These are phyloP conservation scores for Arbutus unedo DNA, from an alignment of 148 eudicot genomes.

Conservation along the genomic window DNA sequence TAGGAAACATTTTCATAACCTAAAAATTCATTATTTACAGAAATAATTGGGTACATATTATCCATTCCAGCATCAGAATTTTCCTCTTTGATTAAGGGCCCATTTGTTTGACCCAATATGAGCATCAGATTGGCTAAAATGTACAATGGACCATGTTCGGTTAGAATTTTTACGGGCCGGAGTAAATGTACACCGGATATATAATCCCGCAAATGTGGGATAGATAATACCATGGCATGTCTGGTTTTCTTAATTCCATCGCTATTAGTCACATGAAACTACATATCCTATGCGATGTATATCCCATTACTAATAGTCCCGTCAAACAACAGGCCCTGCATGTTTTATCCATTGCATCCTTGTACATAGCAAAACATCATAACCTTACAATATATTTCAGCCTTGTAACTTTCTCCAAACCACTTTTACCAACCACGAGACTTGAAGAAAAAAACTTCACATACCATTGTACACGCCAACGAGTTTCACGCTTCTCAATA, in stretches of 20 bases:
- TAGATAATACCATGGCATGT: no score
- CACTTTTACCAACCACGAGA: not conserved
- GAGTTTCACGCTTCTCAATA: constrained; percentile 95
- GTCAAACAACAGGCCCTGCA: no score
- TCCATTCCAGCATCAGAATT: not conserved
- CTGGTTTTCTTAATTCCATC: no score
- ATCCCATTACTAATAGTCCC: no score
- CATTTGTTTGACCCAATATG: no score
- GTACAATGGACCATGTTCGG: no score
- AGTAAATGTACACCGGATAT: no score
- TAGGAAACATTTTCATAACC: not conserved
- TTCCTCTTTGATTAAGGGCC: not conserved
- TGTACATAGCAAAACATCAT: not conserved
- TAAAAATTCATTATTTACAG: not conserved
- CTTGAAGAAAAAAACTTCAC: constrained; percentile 12
- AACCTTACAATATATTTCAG: not conserved
- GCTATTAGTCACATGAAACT: no score
- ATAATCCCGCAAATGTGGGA: no score
- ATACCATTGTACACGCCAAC: constrained; percentile 98
- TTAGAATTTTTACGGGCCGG: no score
- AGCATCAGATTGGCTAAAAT: no score
- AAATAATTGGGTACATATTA: not conserved
- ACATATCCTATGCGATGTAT: no score
- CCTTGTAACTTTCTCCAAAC: not conserved
- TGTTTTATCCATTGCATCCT: not conserved